Base-by-base conservation (phyloP, 164 flowering plant species). In the Berberis thunbergii region DNA sequence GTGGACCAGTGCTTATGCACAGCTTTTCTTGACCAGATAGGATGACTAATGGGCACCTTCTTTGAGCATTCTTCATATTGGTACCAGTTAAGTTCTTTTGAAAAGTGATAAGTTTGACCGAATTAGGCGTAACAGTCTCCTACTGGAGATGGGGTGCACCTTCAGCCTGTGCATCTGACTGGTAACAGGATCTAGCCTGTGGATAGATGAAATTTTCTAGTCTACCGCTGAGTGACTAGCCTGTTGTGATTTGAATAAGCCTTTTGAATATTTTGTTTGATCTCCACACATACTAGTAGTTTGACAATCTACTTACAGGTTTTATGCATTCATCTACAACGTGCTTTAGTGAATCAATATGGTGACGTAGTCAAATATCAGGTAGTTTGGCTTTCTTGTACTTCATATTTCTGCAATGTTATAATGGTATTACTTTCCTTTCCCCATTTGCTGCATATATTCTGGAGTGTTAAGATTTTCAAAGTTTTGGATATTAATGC, bases 251-350 rank as follows among this genome's bases (percentile, higher is more conserved):
- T 26, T 26, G 26, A 26, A 26, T 26, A 26, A 26, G 26, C 26
- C 26, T 26, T 26, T 26, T 26, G 61, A 44, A 44, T 26, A 49
- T 12, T 40, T 64, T 41, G 42, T 71, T 52, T 62, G 39, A 44
- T 54, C 50, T 67, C 61, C 7, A 67, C 38, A 8, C 53, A 62
- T 63, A 43, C 13, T 57, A 44, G 12, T 56, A 56, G 42, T 68
- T 55, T 77, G 52, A 55, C 54, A 48, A 38, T 74, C 58, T 70
- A 26, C 59, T 62, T 74, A 45, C 88, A 92, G 98, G 82, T 89
- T 76, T 71, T 93, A 2, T 93, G 97, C 81, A 75, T 93, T 74
- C 94, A 93, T 62, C 76, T 93, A n/a, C 89, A 88, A 67, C 90
- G 97, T n/a, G 88, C 83, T 70, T 74, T 86, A 42, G 60, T 81